phyloP scores from a whole-genome alignment of 371 early-diverging fungal species.

The Thermomucor indicae-seudaticae region DNA sequence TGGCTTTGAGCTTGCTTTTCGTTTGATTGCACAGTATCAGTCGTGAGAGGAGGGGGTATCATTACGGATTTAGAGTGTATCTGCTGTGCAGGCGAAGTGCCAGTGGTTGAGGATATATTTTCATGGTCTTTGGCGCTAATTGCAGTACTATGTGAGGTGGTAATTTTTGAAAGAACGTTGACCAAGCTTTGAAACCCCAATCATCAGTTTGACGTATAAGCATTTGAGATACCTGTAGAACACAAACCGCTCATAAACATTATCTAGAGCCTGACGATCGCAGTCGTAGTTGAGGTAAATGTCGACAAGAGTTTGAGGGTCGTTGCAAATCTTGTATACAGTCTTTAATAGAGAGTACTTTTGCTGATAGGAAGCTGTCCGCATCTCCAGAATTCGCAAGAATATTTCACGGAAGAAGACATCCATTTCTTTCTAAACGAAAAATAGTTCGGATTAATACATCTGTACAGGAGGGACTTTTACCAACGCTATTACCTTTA shows the following conservation, averaged over 20 bases:
- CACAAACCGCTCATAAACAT: slow-evolving; percentile 48
- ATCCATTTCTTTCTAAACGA: slow-evolving; percentile 58
- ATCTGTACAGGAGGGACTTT: too few species aligned
- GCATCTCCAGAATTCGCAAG: slow-evolving; percentile 68
- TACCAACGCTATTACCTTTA: slow-evolving; percentile 49
- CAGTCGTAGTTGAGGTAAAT: slow-evolving; percentile 97
- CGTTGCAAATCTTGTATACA: slow-evolving; percentile 52
- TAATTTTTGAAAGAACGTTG: slow-evolving; percentile 52
- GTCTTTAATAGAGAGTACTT: slow-evolving; percentile 46
- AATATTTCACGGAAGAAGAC: slow-evolving; percentile 72
- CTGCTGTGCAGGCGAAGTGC: slow-evolving; percentile 8
- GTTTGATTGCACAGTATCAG: slow-evolving; percentile 37
- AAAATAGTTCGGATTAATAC: neutral
- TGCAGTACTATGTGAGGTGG: slow-evolving; percentile 35
- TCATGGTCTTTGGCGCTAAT: slow-evolving; percentile 32
- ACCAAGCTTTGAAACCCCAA: slow-evolving; percentile 24
- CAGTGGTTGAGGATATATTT: slow-evolving; percentile 13
- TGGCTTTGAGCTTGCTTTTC: slow-evolving; percentile 43
- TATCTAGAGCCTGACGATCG: slow-evolving; percentile 49
- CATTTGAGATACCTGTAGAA: neutral
- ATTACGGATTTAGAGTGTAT: slow-evolving; percentile 23
- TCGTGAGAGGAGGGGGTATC: slow-evolving; percentile 49
- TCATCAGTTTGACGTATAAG: neutral
- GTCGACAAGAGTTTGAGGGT: slow-evolving; percentile 90
- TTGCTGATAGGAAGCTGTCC: slow-evolving; percentile 49